Conservation (phyloP, 352 stramenopile genomes). For the Phytophthora ramorum region DNA sequence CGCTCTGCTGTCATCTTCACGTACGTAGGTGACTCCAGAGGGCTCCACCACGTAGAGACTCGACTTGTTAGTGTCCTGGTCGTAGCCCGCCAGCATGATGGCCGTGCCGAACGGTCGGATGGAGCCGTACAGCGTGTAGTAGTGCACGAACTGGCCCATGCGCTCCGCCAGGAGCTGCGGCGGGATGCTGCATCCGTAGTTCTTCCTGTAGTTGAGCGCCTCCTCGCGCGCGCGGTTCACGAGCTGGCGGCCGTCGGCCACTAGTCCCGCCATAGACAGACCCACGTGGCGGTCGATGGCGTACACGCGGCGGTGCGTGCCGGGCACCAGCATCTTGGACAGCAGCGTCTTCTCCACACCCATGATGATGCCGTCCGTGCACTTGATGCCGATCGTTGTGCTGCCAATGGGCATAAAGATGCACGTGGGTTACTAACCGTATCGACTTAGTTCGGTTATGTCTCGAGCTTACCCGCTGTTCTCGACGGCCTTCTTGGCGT, state of each 20-base stretch:
- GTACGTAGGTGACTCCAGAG: slow-evolving; percentile 91
- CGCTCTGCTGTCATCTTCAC: slow-evolving; percentile 17
- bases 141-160: slow-evolving; percentile 98
- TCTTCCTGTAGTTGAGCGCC: slow-evolving; percentile 95
- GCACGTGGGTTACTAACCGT: not conserved
- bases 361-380: slow-evolving; percentile 97
- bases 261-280: slow-evolving; percentile 95
- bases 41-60: slow-evolving; percentile 94
- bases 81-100: slow-evolving; percentile 96
- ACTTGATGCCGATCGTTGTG: slow-evolving; percentile 98
- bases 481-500: slow-evolving; percentile 98
- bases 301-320: slow-evolving; percentile 89
- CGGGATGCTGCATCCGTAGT: slow-evolving; percentile 95
- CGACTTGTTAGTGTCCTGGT: slow-evolving; percentile 92
- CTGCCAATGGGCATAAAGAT: slow-evolving; percentile 42
- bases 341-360: slow-evolving; percentile 96
- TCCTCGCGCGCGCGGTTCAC: slow-evolving; percentile 96
- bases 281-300: slow-evolving; percentile 93
- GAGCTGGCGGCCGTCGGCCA: slow-evolving; percentile 96
- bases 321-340: slow-evolving; percentile 93
- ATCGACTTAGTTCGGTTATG: not conserved
- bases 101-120: slow-evolving; percentile 97
- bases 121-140: slow-evolving; percentile 98
- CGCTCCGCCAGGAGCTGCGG: slow-evolving; percentile 94
- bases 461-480: slow-evolving; percentile 86